phyloP scores from a whole-genome alignment of 148 eudicot species.

The Amaranthus hypochondriacus region DNA sequence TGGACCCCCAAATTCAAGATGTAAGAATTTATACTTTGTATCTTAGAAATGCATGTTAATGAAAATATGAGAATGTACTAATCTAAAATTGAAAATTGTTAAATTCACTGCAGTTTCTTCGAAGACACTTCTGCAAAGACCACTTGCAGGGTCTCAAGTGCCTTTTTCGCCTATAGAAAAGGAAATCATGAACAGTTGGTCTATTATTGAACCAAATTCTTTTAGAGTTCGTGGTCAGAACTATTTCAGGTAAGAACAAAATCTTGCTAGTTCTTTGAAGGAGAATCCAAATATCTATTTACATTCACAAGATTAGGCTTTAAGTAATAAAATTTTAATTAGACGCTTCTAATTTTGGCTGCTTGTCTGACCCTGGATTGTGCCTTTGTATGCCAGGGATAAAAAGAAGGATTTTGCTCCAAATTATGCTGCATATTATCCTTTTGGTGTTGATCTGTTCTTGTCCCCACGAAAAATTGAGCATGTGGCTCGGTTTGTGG shows the following conservation, averaged over 20 bases:
- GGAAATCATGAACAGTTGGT: conserved; percentile 78
- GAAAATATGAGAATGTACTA: not conserved
- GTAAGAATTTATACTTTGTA: conserved; percentile 11
- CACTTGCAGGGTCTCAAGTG: conserved; percentile 93
- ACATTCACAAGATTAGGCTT: not conserved
- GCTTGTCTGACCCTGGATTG: conserved; percentile 11
- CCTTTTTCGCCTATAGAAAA: conserved; percentile 78
- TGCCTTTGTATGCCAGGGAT: conserved; percentile 50
- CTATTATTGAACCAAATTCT: conserved; percentile 59
- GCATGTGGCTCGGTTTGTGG: conserved; percentile 84
- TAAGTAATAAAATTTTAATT: not conserved
- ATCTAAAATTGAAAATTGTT: not conserved
- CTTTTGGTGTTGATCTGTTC: conserved; percentile 87
- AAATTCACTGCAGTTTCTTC: conserved; percentile 56
- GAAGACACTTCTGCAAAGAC: conserved; percentile 76
- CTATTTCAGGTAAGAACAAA: conserved; percentile 58
- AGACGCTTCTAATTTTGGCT: not conserved
- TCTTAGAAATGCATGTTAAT: not conserved
- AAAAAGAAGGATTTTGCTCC: conserved; percentile 88
- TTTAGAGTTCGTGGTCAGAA: conserved; percentile 76
- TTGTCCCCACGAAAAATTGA: conserved; percentile 79
- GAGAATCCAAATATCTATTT: not conserved
- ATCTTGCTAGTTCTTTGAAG: conserved; percentile 4
- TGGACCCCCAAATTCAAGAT: conserved; percentile 49
- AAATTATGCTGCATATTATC: conserved; percentile 69